Percentiles rank a stretch among this genome's conserved stretches.
These are phyloP conservation scores for Rehmannia glutinosa DNA, from an alignment of 257 asterid species.

Conservation along the genomic window DNA sequence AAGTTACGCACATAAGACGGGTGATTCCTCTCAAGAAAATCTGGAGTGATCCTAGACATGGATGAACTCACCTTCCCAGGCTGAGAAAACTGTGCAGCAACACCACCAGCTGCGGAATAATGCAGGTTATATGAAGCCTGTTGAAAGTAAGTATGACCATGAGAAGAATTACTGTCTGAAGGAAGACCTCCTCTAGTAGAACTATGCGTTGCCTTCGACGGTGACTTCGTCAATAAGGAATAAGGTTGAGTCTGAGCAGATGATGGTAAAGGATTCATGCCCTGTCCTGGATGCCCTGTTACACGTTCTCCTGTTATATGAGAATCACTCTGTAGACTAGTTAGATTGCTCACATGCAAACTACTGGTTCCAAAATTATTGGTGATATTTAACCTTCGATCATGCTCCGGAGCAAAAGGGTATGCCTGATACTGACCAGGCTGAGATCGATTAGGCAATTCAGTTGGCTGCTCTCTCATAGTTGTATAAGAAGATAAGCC, in stretches of 20 bases:
- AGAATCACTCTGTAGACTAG: conserved; percentile 33
- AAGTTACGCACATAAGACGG: conserved; percentile 32
- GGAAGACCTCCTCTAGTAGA: conserved; percentile 40
- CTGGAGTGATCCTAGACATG: conserved; percentile 37
- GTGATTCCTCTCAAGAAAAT: conserved; percentile 41
- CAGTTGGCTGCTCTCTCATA: conserved; percentile 34
- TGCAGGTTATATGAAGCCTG: conserved; percentile 39
- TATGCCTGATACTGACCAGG: conserved; percentile 40
- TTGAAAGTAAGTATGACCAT: conserved; percentile 28
- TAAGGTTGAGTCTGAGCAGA: conserved; percentile 32
- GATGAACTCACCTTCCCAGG: conserved; percentile 37
- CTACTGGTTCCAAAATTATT: conserved; percentile 35
- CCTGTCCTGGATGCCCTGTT: conserved; percentile 28
- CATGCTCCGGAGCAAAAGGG: conserved; percentile 32
- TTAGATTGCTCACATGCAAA: conserved; percentile 33
- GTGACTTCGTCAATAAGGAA: conserved; percentile 32
- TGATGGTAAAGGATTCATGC: conserved; percentile 29
- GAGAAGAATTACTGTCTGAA: conserved; percentile 32
- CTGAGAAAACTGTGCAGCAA: conserved; percentile 33
- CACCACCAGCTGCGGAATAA: conserved; percentile 27
- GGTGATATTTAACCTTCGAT: conserved; percentile 26
- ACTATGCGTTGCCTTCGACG: conserved; percentile 31
- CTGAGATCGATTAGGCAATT: conserved; percentile 34
- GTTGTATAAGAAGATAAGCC: conserved; percentile 40
- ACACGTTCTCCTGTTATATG: conserved; percentile 23